Conservation (phyloP, 2,329 filamentous ascomycete genomes). For the Fusarium coicis region DNA sequence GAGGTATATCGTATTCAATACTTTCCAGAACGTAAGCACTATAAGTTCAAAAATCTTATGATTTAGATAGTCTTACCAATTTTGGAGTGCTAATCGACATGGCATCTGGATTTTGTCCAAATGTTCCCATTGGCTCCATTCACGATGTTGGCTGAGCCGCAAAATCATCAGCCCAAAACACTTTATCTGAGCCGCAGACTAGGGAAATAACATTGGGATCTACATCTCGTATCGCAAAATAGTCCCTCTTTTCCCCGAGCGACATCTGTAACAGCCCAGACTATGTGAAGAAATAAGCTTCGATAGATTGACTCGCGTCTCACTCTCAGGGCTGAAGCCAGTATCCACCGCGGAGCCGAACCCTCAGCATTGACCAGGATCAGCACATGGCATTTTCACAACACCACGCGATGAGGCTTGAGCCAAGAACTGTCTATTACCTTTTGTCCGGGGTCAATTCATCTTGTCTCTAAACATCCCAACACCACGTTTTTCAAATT, state of each 20-base stretch:
- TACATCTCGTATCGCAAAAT: not conserved
- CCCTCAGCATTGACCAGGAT: not conserved
- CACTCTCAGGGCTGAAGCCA: not conserved
- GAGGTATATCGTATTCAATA: fast-evolving
- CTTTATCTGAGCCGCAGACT: not conserved
- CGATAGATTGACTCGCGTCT: slow-evolving; percentile 16
- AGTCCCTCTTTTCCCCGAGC: not conserved
- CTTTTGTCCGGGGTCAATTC: slow-evolving; percentile 9
- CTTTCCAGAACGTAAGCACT: not conserved
- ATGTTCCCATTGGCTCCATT: not conserved
- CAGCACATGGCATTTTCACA: slow-evolving; percentile 3
- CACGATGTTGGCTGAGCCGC: not conserved
- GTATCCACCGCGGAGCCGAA: slow-evolving; percentile 35
- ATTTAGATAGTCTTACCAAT: too few relatives aligned
- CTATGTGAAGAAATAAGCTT: not conserved
- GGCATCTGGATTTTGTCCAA: not conserved
- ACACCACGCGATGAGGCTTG: not conserved
- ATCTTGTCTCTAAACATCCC: not conserved
- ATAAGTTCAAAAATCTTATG: fast-evolving
- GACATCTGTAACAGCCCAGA: not conserved
- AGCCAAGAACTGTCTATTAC: not conserved
- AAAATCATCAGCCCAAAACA: not conserved
- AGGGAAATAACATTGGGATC: not conserved
- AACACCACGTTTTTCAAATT: slow-evolving; percentile 18
- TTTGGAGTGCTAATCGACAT: not conserved